These are phyloP conservation scores for Amanita jacksonii DNA, from an alignment of 768 basidiomycete genomes.

Conservation along the genomic window DNA sequence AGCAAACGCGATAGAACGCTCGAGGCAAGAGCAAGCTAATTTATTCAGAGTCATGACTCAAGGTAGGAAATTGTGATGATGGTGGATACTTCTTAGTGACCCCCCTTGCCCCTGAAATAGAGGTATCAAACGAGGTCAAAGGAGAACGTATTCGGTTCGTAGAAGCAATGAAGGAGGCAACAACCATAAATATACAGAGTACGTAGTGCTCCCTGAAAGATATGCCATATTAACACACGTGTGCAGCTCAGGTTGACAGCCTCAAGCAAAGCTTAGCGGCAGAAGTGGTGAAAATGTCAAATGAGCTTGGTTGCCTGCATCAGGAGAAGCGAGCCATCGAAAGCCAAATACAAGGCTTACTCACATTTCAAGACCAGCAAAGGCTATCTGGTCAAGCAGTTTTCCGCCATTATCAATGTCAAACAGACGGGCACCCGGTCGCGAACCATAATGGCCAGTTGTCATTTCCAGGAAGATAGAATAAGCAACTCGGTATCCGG, in stretches of 20 bases:
- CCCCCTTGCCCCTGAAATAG: constrained; percentile 34
- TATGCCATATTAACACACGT: background rate
- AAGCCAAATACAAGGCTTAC: constrained; percentile 64
- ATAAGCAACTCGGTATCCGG: background rate
- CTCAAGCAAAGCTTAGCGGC: constrained; percentile 74
- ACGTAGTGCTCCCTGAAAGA: constrained; percentile 11
- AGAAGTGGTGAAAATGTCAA: constrained; percentile 66
- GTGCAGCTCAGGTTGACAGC: constrained; percentile 72
- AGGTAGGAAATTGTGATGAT: constrained; percentile 28
- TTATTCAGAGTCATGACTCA: constrained; percentile 56
- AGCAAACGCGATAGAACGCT: constrained; percentile 53
- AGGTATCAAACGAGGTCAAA: constrained; percentile 74
- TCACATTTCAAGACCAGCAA: constrained; percentile 48
- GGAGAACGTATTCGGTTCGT: constrained; percentile 82
- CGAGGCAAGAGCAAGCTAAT: constrained; percentile 63
- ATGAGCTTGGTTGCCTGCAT: constrained; percentile 62
- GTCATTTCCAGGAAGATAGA: constrained; percentile 2
- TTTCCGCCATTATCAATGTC: background rate
- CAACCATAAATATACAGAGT: constrained; percentile 80
- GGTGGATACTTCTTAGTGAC: background rate
- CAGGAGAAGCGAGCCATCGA: constrained; percentile 56
- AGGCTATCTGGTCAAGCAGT: constrained; percentile 5
- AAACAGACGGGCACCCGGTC: no score
- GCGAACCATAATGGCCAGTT: no score
- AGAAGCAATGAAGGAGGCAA: constrained; percentile 93